Evolutionary conservation across 768 basidiomycete genomes (phyloP).

Genomic region (Daedaleopsis nitida): DNA sequence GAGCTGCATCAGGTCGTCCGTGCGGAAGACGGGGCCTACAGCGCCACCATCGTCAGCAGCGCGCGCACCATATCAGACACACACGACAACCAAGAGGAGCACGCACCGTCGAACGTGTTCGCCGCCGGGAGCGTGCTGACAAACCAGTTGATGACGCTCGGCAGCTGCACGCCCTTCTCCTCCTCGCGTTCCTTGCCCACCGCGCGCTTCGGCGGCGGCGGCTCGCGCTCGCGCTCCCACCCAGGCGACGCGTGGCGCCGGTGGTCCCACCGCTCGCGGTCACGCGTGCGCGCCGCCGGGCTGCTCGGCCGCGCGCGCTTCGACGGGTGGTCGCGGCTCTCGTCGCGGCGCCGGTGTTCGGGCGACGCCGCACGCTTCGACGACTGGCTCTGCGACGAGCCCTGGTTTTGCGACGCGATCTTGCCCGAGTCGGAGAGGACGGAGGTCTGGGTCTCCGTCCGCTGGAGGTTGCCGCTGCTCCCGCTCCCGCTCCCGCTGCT

Average conservation of each 20-base stretch:
- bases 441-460: conserved; percentile 39
- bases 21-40: conserved; percentile 84
- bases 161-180: conserved; percentile 42
- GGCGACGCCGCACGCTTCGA: conserved; percentile 35
- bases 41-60: conserved; percentile 8
- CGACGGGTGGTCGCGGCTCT: conserved; percentile 43
- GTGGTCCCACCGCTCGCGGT: conserved; percentile 47
- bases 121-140: conserved; percentile 76
- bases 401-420: conserved; percentile 22
- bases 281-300: conserved; percentile 43
- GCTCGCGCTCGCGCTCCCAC: conserved; percentile 50
- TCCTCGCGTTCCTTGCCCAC: conserved; percentile 45
- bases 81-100: conserved; percentile 30
- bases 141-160: conserved; percentile 76
- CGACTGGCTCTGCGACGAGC: conserved; percentile 31
- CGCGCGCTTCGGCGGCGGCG: conserved; percentile 38
- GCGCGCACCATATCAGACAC: too few relatives aligned
- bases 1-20: conserved; percentile 86
- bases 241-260: conserved; percentile 46
- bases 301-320: conserved; percentile 50
- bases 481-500: conserved; percentile 19
- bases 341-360: conserved; percentile 45
- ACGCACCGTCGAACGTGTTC: conserved; percentile 77
- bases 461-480: conserved; percentile 29
- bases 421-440: conserved; percentile 17